Base-by-base conservation (phyloP, 805 yeast species). In the Yarrowia alimentaria region DNA sequence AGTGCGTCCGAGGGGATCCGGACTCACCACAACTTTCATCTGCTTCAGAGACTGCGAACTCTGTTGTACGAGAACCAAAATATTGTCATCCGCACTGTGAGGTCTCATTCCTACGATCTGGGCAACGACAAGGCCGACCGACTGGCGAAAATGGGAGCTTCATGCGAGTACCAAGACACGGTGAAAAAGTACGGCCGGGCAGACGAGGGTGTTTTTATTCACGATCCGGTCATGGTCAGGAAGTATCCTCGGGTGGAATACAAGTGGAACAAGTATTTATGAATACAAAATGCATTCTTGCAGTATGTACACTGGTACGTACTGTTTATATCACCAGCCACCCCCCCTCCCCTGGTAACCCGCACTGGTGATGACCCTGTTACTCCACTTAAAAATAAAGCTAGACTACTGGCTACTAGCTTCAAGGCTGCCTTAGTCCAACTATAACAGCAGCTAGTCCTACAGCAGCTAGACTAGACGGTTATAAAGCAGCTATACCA, bases 61-160 rank as follows among this genome's bases (percentile, higher is more conserved):
- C 17, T 40, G 19, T 11, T 40, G 19, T 19, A 18, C 14, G 33
- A 28, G n/a, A 19, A 40, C 19, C 47, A 40, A 12, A 14, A 40
- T 13, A 28, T 40, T 11, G n/a, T 29, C 3, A 18, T 40, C 3
- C 17, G 13, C 5, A 18, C 3, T 10, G 7, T 19, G 10, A 7
- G 10, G 10, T 7, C 25, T 22, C 25, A 22, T 10, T 22, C 25
- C 7, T 7, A 10, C 25, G 25, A 22, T 22, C 25, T 22, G 10
- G 7, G 7, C 10, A 7, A 22, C 10, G 25, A 7, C 10, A 10
- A n/a, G 1, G 47, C 47, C 2, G 47, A 40, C 18, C 8, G n/a
- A 8, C 14, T 40, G 47, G 47, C 47, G 4, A 40, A 19, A 5
- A 13, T 8, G 11, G 33, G 47, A 3, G 9, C 9, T 8, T 8